Percentiles rank a stretch among this genome's conserved stretches.
These are phyloP conservation scores for Geotrichum carabidarum DNA, from an alignment of 1,139 yeast species.

Conservation along the genomic window DNA sequence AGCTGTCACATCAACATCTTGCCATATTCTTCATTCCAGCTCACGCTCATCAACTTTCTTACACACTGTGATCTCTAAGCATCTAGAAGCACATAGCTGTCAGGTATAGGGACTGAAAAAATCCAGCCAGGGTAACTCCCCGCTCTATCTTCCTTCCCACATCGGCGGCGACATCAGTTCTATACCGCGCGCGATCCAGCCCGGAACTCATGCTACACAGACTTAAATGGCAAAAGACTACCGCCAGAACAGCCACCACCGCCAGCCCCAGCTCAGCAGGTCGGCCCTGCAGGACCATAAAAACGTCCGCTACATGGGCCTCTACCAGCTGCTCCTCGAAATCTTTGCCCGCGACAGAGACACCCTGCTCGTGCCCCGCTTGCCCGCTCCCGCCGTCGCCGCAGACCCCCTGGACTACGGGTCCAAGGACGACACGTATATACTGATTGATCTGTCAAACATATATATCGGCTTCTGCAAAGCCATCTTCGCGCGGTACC, in stretches of 20 bases:
- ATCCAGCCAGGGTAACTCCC: not conserved
- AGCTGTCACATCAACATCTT: too few relatives aligned
- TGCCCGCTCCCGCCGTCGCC: not conserved
- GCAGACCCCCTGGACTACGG: not conserved
- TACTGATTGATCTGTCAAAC: slow-evolving; percentile 27
- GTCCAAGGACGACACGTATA: slow-evolving; percentile 16
- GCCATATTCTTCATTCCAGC: too few relatives aligned
- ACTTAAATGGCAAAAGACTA: slow-evolving; percentile 4
- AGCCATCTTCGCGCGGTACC: not conserved
- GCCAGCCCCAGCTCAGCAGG: slow-evolving; percentile 14
- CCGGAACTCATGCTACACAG: not conserved
- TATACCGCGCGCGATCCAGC: not conserved
- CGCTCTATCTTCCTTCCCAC: slow-evolving; percentile 10
- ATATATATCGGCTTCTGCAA: slow-evolving; percentile 22
- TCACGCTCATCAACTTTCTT: too few relatives aligned
- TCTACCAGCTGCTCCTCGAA: slow-evolving; percentile 16
- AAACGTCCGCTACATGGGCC: slow-evolving; percentile 14
- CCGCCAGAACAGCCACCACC: slow-evolving; percentile 4
- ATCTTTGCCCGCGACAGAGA: slow-evolving; percentile 24
- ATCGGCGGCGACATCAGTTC: slow-evolving; percentile 1
- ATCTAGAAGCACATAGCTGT: too few relatives aligned
- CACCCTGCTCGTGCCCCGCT: slow-evolving; percentile 23
- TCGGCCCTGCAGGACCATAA: slow-evolving; percentile 11
- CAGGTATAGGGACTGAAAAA: too few relatives aligned
- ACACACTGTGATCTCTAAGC: too few relatives aligned